Percentiles rank a stretch among this genome's conserved stretches.
phyloP scores from a whole-genome alignment of 2,329 filamentous ascomycete genomes.

The Sporothrix mexicana region DNA sequence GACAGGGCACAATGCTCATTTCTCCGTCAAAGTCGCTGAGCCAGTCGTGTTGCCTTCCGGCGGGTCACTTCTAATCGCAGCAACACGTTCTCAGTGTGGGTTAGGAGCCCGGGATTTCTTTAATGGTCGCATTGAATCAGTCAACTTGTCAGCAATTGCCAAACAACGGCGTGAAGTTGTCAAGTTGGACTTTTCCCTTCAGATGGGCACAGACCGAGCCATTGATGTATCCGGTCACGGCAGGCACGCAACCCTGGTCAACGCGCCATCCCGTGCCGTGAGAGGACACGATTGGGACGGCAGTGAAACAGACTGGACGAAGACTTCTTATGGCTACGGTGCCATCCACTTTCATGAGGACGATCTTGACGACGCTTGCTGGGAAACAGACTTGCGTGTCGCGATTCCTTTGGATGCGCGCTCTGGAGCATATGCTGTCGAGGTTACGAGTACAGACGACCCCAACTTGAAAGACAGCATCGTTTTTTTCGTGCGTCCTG shows the following conservation, averaged over 20 bases:
- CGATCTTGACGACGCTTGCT: conserved; percentile 32
- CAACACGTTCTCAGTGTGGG: too few relatives aligned
- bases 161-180: too few relatives aligned
- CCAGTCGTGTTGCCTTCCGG: too few relatives aligned
- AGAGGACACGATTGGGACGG: conserved; percentile 31
- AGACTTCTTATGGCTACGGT: conserved; percentile 29
- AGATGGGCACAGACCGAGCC: conserved; percentile 1
- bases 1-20: too few relatives aligned
- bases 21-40: too few relatives aligned
- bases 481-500: conserved; percentile 26
- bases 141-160: too few relatives aligned
- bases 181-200: conserved; percentile 20
- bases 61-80: too few relatives aligned
- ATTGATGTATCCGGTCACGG: conserved; percentile 23
- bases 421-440: conserved; percentile 31
- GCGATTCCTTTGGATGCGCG: conserved; percentile 6
- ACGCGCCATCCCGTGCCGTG: conserved; percentile 28
- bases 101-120: too few relatives aligned
- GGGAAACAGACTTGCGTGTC: conserved; percentile 28
- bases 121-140: conserved; percentile 32
- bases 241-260: conserved; percentile 10
- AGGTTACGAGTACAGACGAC: neutral
- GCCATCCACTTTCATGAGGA: conserved; percentile 36
- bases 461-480: conserved; percentile 20
- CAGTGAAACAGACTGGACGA: conserved; percentile 31